A percentile compares a stretch with the other conserved stretches of the same genome.
phyloP scores from a whole-genome alignment of 192 early-diverging fungal genomes.

The Gigaspora rosea region DNA sequence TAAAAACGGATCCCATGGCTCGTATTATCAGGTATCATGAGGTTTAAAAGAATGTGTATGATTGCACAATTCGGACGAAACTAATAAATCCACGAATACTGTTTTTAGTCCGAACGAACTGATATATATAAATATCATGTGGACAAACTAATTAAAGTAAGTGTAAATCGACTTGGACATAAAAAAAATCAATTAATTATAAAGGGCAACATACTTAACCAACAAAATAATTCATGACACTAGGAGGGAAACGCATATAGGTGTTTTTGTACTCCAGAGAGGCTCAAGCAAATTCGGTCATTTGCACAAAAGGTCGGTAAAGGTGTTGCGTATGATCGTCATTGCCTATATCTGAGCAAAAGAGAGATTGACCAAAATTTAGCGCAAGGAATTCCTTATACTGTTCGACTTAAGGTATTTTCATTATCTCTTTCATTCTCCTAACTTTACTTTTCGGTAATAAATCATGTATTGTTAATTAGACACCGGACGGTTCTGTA shows the following conservation, averaged over 20 bases:
- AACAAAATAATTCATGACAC: neutral
- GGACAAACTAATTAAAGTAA: constrained; percentile 62
- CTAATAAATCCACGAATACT: too few relatives aligned
- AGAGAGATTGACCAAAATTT: constrained; percentile 67
- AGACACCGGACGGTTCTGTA: constrained; percentile 58
- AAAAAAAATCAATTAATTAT: neutral
- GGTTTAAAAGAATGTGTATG: neutral
- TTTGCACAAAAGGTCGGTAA: constrained; percentile 56
- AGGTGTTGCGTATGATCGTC: constrained; percentile 74
- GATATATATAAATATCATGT: constrained; percentile 71
- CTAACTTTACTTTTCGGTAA: neutral
- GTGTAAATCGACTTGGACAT: neutral
- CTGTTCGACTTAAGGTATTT: constrained; percentile 73
- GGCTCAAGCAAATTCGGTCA: constrained; percentile 61
- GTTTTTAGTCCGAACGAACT: constrained; percentile 68
- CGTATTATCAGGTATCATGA: constrained; percentile 66
- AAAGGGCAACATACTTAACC: neutral
- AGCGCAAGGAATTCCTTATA: constrained; percentile 57
- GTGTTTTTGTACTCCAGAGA: constrained; percentile 82
- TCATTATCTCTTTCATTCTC: neutral
- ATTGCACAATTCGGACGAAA: too few relatives aligned
- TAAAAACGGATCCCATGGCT: constrained; percentile 52
- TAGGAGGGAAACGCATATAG: constrained; percentile 76
- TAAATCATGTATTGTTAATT: neutral
- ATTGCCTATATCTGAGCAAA: constrained; percentile 69